Evolutionary conservation across 768 basidiomycete species (phyloP), one percentile per base, ranked within the genome.

Genomic region (Pholiota microspora): DNA sequence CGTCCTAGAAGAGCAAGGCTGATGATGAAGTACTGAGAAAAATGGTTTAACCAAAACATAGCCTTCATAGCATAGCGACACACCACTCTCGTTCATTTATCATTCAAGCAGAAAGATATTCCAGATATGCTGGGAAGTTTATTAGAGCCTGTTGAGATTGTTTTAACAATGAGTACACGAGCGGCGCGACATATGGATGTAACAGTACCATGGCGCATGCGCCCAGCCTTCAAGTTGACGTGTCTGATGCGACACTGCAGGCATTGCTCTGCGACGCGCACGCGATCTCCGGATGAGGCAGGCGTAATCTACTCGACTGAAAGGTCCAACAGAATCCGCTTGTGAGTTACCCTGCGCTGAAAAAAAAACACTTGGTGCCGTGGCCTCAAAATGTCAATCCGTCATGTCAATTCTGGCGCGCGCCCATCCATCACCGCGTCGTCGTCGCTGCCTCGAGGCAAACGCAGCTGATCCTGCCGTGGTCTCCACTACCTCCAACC

Each of bases 401-500:
- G 40, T 31, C 9, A 23, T 23, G 21, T 42, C 21, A 42, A 8
- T 42, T 8, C n/a, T 12, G 3, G 10, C 5, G 7, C 8, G 16
- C 40, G 40, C n/a, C n/a, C 40, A 16, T 16, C 40, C 40, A 42
- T 47, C 29, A 47, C 27, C 40, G n/a, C n/a, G 40, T 42, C 45
- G 18, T 28, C 29, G 45, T 47, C 29, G 45, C 29, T 47, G 45
- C 45, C 45, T 47, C 29, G 45, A 47, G 25, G 45, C 45, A 47
- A 13, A 47, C 27, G 21, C 40, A 23, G 40, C 18, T 42, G 40
- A 42, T 42, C 40, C 18, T 42, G 40, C 40, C 40, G 40, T 12
- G n/a, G n/a, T n/a, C 16, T 6, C 40, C 15, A n/a, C 7, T 42
- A 42, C 29, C 29, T 31, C 7, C 29, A 31, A 6, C 12, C 6